Conservation (phyloP, 192 early-diverging fungal genomes). For the Coemansia sp. region DNA sequence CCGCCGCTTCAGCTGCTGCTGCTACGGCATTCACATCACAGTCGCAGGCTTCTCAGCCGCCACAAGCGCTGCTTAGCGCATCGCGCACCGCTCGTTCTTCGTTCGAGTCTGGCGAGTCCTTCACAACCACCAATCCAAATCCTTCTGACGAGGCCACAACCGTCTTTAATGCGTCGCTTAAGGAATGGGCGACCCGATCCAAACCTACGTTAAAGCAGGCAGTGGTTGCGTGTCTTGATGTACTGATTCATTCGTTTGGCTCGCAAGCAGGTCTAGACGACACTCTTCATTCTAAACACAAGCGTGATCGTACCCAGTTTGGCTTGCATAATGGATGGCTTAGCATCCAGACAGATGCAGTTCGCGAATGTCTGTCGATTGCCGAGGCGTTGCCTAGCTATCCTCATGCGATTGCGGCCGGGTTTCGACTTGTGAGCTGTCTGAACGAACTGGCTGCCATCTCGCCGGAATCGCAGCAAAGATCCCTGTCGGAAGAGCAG, state of each 20-base stretch:
- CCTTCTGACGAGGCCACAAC: background rate
- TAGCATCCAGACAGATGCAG: constrained; percentile 38
- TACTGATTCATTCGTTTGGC: constrained; percentile 23
- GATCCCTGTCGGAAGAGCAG: constrained; percentile 38
- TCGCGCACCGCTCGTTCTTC: constrained; percentile 7
- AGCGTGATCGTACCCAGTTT: background rate
- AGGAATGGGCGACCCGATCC: constrained; percentile 27
- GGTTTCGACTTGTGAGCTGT: constrained; percentile 38
- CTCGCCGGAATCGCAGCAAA: constrained; percentile 18
- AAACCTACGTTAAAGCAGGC: constrained; percentile 17
- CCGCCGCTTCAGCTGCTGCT: constrained; percentile 34
- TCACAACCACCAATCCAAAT: background rate
- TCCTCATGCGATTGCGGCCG: constrained; percentile 38
- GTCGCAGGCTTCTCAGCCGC: background rate
- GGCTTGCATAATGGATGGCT: constrained; percentile 25
- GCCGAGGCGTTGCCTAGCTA: constrained; percentile 48
- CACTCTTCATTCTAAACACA: background rate
- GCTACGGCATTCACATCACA: constrained; percentile 5
- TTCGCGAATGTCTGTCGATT: constrained; percentile 46
- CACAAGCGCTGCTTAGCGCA: constrained; percentile 6
- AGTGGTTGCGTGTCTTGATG: constrained; percentile 36
- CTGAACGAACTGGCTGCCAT: constrained; percentile 22
- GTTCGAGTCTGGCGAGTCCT: constrained; percentile 9
- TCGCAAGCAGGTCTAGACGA: background rate
- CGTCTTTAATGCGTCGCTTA: constrained; percentile 1